Evolutionary conservation across 2,329 filamentous ascomycete species (phyloP), one percentile per base, ranked within the genome.

Genomic region (Phaeomoniella chlamydospora): DNA sequence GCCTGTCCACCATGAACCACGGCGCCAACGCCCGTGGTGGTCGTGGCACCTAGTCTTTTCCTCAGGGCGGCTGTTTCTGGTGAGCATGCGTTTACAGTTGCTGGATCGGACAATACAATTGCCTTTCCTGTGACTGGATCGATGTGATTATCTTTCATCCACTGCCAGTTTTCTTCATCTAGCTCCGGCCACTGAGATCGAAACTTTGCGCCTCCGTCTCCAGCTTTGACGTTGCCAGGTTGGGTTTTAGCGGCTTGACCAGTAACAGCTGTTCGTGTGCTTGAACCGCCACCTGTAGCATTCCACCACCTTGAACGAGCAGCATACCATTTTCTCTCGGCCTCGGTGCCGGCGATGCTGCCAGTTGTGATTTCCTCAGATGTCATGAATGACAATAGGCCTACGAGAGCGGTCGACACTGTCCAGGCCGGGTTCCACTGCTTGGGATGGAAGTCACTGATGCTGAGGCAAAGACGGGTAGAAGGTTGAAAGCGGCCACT

Each of bases 401-500:
- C 90, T 37, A 93, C 92, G 12, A 98, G 66, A 44, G 98, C 98
- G 1, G 90, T 98, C 37, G 81, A 88, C 5, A 98, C 90, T 53
- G 94, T 88, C 90, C 90, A 98, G 1, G 90, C 87, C 2, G 90
- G 90, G 56, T 98, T 98, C 67, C 96, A 98, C 17, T 81, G 88
- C 58, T 93, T 93, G 3, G 90, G 90, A 55, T 98, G 90, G 61
- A 96, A 98, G 55, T 98, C 90, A 49, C 80, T 88, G 51, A 98
- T 98, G 53, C 83, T 92, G 33, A 98, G 78, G 52, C 90, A 98
- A 15, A 98, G 74, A 34, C 90, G 75, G 11, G 85, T 87, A 2
- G 81, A 90, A 2, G 87, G 85, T 56, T 94, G 85, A 63, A 98
- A 98, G 52, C 90, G 83, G 40, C 90, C 90, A 10, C 80, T 88